Conservation (phyloP, 1,284 basidiomycete genomes). For the Inonotus hispidus region DNA sequence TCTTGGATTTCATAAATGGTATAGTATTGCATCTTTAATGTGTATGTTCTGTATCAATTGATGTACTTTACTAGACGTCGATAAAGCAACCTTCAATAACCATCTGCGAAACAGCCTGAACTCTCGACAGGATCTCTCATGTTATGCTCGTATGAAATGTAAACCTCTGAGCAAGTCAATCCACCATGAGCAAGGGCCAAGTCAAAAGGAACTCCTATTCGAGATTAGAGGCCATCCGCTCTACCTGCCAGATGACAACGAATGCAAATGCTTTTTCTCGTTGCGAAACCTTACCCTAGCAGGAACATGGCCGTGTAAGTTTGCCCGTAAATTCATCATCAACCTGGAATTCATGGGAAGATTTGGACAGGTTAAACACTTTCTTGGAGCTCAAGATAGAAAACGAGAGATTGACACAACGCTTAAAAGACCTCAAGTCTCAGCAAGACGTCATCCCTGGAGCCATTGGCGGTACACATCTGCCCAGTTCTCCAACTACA, state of each 20-base stretch:
- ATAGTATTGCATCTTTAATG: constrained; percentile 23
- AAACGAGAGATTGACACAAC: constrained; percentile 62
- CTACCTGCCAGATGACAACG: constrained; percentile 36
- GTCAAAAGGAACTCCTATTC: constrained; percentile 53
- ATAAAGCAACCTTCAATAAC: constrained; percentile 50
- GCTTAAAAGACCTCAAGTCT: constrained; percentile 20
- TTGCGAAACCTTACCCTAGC: constrained; percentile 74
- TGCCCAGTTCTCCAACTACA: background rate
- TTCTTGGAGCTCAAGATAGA: constrained; percentile 75
- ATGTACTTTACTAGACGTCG: constrained; percentile 44
- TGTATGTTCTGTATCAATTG: background rate
- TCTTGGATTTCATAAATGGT: constrained; percentile 65
- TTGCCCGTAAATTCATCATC: background rate
- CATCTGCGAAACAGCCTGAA: constrained; percentile 52
- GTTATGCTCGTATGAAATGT: constrained; percentile 60
- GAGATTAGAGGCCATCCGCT: constrained; percentile 70
- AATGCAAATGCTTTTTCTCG: constrained; percentile 60
- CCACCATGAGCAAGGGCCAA: constrained; percentile 23
- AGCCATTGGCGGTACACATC: background rate
- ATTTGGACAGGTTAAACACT: constrained; percentile 56
- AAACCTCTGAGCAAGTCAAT: constrained; percentile 24
- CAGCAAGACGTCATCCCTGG: background rate
- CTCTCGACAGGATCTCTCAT: constrained; percentile 42
- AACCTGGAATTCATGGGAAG: background rate
- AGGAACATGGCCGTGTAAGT: constrained; percentile 65